These are phyloP conservation scores for Cicer yamashitae DNA, from an alignment of 306 rosid species.

Conservation along the genomic window DNA sequence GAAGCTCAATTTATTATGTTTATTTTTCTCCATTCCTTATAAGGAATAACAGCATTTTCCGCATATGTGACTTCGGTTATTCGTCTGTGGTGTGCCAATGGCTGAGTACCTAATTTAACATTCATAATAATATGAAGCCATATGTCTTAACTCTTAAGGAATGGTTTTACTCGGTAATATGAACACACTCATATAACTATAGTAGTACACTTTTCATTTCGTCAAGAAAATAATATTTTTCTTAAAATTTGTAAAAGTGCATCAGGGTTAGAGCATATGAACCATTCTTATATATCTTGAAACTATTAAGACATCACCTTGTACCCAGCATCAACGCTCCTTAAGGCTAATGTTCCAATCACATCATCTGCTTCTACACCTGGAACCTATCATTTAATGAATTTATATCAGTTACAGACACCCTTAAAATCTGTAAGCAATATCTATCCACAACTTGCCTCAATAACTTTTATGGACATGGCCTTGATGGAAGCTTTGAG, in stretches of 20 bases:
- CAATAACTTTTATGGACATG: slow-evolving; percentile 88
- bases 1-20: not conserved
- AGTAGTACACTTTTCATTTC: slow-evolving; percentile 22
- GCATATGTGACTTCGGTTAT: not conserved
- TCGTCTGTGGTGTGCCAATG: not conserved
- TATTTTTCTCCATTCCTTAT: slow-evolving; percentile 10
- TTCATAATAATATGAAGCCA: not conserved
- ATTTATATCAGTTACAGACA: slow-evolving; percentile 39
- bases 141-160: slow-evolving; percentile 21
- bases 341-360: slow-evolving; percentile 88
- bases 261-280: not conserved
- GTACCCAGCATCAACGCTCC: slow-evolving; percentile 84
- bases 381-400: slow-evolving; percentile 72
- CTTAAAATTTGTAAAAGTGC: slow-evolving; percentile 1
- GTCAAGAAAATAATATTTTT: slow-evolving; percentile 24
- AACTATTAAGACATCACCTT: slow-evolving; percentile 65
- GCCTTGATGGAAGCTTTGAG: slow-evolving; percentile 94
- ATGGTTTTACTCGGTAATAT: slow-evolving; percentile 24
- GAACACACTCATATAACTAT: slow-evolving; percentile 23
- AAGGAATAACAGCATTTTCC: slow-evolving; percentile 7
- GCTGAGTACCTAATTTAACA: not conserved
- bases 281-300: slow-evolving; percentile 24
- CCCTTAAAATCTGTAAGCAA: slow-evolving; percentile 32
- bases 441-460: slow-evolving; percentile 59
- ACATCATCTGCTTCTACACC: slow-evolving; percentile 99